Base-by-base conservation (phyloP, 169 alveolate species). In the Plasmodium adleri region DNA sequence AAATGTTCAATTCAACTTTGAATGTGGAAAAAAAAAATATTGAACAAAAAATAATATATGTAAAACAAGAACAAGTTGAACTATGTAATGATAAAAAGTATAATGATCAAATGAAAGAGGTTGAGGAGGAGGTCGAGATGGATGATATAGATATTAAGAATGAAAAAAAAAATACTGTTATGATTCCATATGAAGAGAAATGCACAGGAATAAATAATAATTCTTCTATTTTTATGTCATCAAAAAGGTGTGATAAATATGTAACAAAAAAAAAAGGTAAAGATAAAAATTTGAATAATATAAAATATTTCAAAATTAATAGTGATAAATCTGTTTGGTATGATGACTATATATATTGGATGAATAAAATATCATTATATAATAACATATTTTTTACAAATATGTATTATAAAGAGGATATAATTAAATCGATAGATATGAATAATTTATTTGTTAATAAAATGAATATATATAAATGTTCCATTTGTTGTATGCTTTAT, bases 401-500 rank as follows among this genome's bases (percentile, higher is more conserved):
- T 54, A 71, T 39, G 24, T 78, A 78, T 59, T 78, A 64, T 49
- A 78, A 59, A 71, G 54, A 28, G n/a, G 64, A 66, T n/a, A 54
- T 22, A 58, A 45, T 15, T 47, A 0, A 22, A 15, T 28, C 9
- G 10, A 62, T n/a, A 12, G n/a, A 45, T 60, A 17, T 75, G 22
- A 47, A 68, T 66, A n/a, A 63, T 52, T 24, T 75, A 28, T 15
- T 13, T 26, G 17, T 64, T 17, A 66, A 26, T 39, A 78, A 32
- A 24, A 8, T 15, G 28, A 20, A 78, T 45, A 0, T 78, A 20
- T 78, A 64, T 47, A 78, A 78, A 32, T 78, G 89, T 63, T 78
- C 89, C 50, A 63, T 78, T 20, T 78, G 89, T 15, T 78, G 89
- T 66, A 78, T 78, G 68, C 49, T 78, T 13, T 64, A 28, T 78